Evolutionary conservation across 495 filamentous ascomycete genomes (phyloP), one percentile per base, ranked within the genome.

Genomic region (Podospora pseudocomata): DNA sequence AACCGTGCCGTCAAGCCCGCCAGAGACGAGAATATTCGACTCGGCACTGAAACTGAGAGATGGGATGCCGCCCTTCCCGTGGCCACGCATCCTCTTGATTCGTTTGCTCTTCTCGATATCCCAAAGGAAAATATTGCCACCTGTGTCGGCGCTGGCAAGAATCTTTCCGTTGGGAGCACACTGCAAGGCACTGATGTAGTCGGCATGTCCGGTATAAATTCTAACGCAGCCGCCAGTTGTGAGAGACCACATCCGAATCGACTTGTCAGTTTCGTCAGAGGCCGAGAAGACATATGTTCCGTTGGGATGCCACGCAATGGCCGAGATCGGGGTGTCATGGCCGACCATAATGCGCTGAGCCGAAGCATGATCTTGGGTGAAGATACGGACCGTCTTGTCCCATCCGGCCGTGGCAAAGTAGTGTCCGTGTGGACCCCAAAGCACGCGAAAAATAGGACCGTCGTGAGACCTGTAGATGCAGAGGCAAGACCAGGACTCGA

Each of bases 181-280:
- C 65, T 92, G 86, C 65, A 99, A 76, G 0, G 92, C 84, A 16
- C 89, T 96, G 75, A 97, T 85, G 73, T 90, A 90, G 19, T 93
- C 91, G 2, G 88, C 88, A 69, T 98, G 96, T 20, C 95, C 96
- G 3, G 90, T 94, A 76, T 98, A 98, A 73, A 98, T 86, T 20
- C 95, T 90, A 0, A 97, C 92, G 56, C 91, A 89, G 66, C 89
- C 89, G 23, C 95, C 95, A 7, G 87, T 92, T 1, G 84, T 82
- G n/a, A 97, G 83, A n/a, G 91, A 87, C 94, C 95, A 99, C 94
- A 99, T 97, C 20, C 95, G 89, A 23, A 97, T 92, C 0, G 93
- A 93, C 79, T 92, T 92, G 77, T 99, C 95, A 59, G 84, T 89
- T 67, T 83, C 79, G 64, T 87, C 85, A 62, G 91, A 93, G 0